Percentiles rank a stretch among this genome's conserved stretches.
These are phyloP conservation scores for Phoenix roebelenii DNA, from an alignment of 176 grass and related monocot species.

Conservation along the genomic window DNA sequence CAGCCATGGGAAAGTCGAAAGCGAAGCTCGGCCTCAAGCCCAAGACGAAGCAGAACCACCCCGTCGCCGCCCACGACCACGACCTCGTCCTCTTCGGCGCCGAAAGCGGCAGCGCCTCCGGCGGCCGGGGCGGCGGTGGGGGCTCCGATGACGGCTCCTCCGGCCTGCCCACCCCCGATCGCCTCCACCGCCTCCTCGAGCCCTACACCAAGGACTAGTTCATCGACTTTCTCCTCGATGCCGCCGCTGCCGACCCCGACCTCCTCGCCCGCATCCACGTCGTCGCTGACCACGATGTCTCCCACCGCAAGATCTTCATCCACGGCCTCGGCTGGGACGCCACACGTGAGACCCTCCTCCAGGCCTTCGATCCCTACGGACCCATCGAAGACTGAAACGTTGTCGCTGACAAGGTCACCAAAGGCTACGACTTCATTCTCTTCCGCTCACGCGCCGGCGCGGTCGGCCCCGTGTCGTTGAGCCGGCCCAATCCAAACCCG, in stretches of 20 bases:
- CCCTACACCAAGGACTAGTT: conserved; percentile 51
- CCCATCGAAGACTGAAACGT: conserved; percentile 34
- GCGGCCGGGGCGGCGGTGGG: no score
- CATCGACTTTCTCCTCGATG: conserved; percentile 34
- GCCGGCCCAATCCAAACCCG: no score
- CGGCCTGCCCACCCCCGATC: conserved; percentile 4
- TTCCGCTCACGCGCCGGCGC: conserved; percentile 40
- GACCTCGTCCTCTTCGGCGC: neutral
- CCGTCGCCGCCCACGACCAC: neutral
- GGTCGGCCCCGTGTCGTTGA: neutral
- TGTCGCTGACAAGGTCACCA: conserved; percentile 32
- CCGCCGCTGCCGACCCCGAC: conserved; percentile 14
- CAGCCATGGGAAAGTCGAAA: conserved; percentile 31
- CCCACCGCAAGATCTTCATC: conserved; percentile 58
- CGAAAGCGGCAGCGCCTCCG: neutral
- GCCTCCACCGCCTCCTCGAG: conserved; percentile 29
- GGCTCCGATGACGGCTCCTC: neutral
- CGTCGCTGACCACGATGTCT: conserved; percentile 31
- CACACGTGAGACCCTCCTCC: conserved; percentile 15
- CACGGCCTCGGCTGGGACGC: conserved; percentile 41
- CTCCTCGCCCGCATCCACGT: conserved; percentile 30
- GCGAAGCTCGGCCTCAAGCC: conserved; percentile 1
- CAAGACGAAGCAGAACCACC: conserved; percentile 13
- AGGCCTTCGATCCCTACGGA: conserved; percentile 31
- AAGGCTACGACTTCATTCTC: conserved; percentile 58